Conservation (phyloP, 2,329 filamentous ascomycete species). For the Ophiostoma quercus region DNA sequence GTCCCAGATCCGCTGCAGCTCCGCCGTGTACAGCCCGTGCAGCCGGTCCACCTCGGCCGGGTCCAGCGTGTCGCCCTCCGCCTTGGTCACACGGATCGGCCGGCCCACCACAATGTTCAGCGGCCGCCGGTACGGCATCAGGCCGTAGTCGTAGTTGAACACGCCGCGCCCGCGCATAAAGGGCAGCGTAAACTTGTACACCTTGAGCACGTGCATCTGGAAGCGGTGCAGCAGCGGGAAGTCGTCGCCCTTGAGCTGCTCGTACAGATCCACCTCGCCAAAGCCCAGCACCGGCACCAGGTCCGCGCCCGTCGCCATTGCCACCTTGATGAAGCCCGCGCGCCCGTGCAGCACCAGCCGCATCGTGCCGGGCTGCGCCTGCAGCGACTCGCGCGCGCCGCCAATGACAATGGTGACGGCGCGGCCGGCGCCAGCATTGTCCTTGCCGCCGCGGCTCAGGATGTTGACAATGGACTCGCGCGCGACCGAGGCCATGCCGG, state of each 20-base stretch:
- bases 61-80: constrained; percentile 53
- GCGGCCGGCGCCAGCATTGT: constrained; percentile 82
- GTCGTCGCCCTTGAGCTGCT: constrained; percentile 71
- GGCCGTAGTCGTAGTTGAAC: constrained; percentile 95
- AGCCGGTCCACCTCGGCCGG: constrained; percentile 73
- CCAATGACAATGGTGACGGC: constrained; percentile 94
- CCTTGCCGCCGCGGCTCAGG: constrained; percentile 69
- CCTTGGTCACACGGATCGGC: constrained; percentile 64
- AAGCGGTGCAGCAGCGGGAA: constrained; percentile 75
- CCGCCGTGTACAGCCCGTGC: constrained; percentile 71
- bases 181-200: constrained; percentile 88
- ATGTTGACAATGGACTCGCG: constrained; percentile 88
- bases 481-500: constrained; percentile 84
- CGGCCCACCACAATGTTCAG: constrained; percentile 85
- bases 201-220: constrained; percentile 78
- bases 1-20: constrained; percentile 68
- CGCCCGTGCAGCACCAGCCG: constrained; percentile 75
- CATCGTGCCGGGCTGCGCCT: constrained; percentile 72
- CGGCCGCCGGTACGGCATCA: constrained; percentile 87
- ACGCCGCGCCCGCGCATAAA: constrained; percentile 85
- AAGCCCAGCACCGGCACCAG: constrained; percentile 89
- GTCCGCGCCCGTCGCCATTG: constrained; percentile 85
- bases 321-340: constrained; percentile 91
- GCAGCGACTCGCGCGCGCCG: constrained; percentile 84
- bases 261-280: constrained; percentile 93